Evolutionary conservation across 768 basidiomycete genomes (phyloP), one percentile per base, ranked within the genome.

Genomic region (Pleurotus salmoneostramineus): DNA sequence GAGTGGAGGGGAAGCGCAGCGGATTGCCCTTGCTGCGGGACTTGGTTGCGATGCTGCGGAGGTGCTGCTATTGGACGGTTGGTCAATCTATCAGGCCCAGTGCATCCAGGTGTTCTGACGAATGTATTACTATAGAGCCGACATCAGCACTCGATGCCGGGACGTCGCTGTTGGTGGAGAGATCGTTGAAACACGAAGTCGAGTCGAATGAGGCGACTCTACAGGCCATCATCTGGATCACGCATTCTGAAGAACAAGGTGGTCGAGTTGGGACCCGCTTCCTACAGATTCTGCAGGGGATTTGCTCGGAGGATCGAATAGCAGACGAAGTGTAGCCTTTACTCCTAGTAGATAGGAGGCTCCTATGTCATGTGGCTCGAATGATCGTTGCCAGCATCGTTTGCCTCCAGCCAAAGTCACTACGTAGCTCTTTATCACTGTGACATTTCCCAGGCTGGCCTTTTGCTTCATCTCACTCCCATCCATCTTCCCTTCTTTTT

Each of bases 1-100:
- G 64, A 93, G 90, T 63, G 94, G 93, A 1, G 94, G 94, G 14
- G 94, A 96, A 69, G 80, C 84, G 1, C 94, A 96, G 69, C 77
- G 94, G 48, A 81, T 95, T n/a, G 83, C 87, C 7, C 69, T 95
- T 55, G 89, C 93, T 14, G 77, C 87, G 6, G 89, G 89, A 0
- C 66, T 93, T 1, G 87, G 89, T 1, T 68, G 93, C 44, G 77
- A 85, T 48, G 83, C 84, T 0, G 91, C 92, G 0, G 91, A 95
- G 65, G 75, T 95, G 0, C 71, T 96, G 12, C 76, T 95, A 51
- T 76, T 88, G 43, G 94, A 90, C 66, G 94, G 93, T 91, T 43
- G 49, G 82, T 73, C 12, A 40, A 46, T 32, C 56, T 40, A 48
- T 14, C 50, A 15, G 40, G 34, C 35, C 59, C 37, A 37, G 14